Percentiles rank a stretch among this genome's conserved stretches.
Evolutionary conservation across 2,329 filamentous ascomycete genomes (phyloP).

Genomic region (Niveomyces coronatus): DNA sequence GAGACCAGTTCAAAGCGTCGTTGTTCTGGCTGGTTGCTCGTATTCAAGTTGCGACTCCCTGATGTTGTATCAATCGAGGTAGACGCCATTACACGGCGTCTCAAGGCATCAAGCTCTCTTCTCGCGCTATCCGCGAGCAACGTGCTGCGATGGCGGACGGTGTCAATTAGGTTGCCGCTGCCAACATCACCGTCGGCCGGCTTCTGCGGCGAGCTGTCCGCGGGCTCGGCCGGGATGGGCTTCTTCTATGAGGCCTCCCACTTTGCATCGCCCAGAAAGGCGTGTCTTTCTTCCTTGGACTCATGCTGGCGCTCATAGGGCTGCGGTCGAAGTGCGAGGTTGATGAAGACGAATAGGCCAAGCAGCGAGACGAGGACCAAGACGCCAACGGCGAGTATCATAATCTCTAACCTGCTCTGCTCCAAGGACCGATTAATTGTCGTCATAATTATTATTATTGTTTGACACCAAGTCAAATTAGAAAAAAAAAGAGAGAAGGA

Average conservation of each 20-base stretch:
- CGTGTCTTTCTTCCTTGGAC: conserved; percentile 5
- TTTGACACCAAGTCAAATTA: not conserved
- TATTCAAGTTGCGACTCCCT: not conserved
- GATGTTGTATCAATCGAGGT: conserved; percentile 7
- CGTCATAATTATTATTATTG: conserved; percentile 6
- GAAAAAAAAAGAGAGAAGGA: not conserved
- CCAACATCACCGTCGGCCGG: conserved; percentile 7
- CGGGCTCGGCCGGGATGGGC: not conserved
- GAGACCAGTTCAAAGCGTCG: conserved; percentile 1
- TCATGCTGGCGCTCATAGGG: not conserved
- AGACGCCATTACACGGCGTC: conserved; percentile 13
- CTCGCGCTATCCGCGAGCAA: conserved; percentile 17
- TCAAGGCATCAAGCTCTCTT: conserved; percentile 15
- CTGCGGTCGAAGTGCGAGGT: conserved; percentile 15
- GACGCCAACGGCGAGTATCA: conserved; percentile 22
- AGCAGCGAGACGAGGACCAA: conserved; percentile 24
- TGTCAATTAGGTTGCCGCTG: conserved; percentile 16
- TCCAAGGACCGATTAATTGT: conserved; percentile 16
- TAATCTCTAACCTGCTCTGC: conserved; percentile 23
- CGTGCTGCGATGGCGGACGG: conserved; percentile 18
- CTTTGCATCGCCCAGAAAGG: conserved; percentile 14
- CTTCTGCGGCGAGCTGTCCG: too few relatives aligned
- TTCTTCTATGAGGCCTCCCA: conserved; percentile 13
- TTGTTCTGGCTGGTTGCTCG: not conserved
- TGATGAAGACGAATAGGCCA: conserved; percentile 21